Evolutionary conservation across 108 stramenopile species (phyloP).

Genomic region (Ochromonas danica): DNA sequence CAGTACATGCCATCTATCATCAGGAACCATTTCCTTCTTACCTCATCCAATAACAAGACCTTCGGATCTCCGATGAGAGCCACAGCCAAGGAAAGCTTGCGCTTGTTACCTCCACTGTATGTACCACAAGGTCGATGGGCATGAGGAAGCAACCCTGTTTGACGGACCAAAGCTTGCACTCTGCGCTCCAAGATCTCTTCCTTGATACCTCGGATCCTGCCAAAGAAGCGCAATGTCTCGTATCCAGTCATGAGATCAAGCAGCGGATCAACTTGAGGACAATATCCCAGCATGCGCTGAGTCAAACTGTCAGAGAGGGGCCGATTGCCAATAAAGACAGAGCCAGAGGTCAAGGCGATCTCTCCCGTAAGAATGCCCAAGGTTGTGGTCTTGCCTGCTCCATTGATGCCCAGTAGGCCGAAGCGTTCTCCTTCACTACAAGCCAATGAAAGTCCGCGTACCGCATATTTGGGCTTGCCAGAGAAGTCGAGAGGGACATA

Average conservation of each 20-base stretch:
- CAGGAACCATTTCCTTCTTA: not conserved
- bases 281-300: conserved; percentile 43
- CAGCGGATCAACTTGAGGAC: conserved; percentile 47
- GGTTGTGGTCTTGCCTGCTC: conserved; percentile 67
- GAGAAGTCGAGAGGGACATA: not conserved
- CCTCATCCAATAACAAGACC: conserved; percentile 50
- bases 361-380: conserved; percentile 60
- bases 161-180: conserved; percentile 27
- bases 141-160: not conserved
- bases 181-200: not conserved
- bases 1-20: not conserved
- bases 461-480: conserved; percentile 46
- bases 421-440: conserved; percentile 56
- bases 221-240: conserved; percentile 73
- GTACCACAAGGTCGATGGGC: not conserved
- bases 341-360: conserved; percentile 30
- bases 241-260: conserved; percentile 46
- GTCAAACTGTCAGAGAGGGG: conserved; percentile 44
- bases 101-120: conserved; percentile 52
- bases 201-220: conserved; percentile 80
- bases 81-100: conserved; percentile 47
- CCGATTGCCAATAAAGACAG: conserved; percentile 32
- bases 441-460: conserved; percentile 38
- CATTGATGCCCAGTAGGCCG: conserved; percentile 66
- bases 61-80: conserved; percentile 42